Percentiles rank a stretch among this genome's conserved stretches.
These are phyloP conservation scores for Plicaturopsis crispa DNA, from an alignment of 768 basidiomycete species.

Conservation along the genomic window DNA sequence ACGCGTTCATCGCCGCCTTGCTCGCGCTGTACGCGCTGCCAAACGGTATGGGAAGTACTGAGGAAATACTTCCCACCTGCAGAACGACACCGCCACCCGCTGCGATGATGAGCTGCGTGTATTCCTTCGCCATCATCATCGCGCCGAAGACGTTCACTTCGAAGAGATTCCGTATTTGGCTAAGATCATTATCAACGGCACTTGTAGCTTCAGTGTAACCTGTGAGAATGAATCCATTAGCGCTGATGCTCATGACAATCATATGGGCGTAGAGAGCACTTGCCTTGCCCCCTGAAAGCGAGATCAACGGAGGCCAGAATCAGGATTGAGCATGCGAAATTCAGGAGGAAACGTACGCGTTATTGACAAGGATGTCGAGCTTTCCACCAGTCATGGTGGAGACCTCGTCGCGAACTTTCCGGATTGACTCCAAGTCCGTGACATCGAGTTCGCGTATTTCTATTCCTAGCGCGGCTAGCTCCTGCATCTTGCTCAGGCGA, in stretches of 20 bases:
- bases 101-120: constrained; percentile 16
- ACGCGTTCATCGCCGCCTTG: constrained; percentile 21
- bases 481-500: constrained; percentile 11
- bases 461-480: constrained; percentile 10
- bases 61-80: constrained; percentile 16
- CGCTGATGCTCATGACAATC: background rate
- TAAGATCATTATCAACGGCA: constrained; percentile 14
- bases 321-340: no score
- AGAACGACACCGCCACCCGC: constrained; percentile 15
- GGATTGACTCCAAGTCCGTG: constrained; percentile 10
- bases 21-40: constrained; percentile 16
- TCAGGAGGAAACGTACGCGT: constrained; percentile 15
- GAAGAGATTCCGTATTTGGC: constrained; percentile 12
- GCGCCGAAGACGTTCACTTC: constrained; percentile 19
- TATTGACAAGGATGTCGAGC: constrained; percentile 24
- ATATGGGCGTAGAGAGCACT: background rate
- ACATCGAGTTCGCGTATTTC: constrained; percentile 20
- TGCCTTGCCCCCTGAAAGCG: constrained; percentile 8
- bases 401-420: constrained; percentile 7
- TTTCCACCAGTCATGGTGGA: constrained; percentile 13
- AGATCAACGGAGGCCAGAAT: background rate
- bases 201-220: constrained; percentile 11
- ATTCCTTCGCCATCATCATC: constrained; percentile 17
- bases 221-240: no score
- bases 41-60: constrained; percentile 19